A percentile compares a stretch with the other conserved stretches of the same genome.
phyloP scores from a whole-genome alignment of 805 yeast genomes.

The Candida broadrunensis region DNA sequence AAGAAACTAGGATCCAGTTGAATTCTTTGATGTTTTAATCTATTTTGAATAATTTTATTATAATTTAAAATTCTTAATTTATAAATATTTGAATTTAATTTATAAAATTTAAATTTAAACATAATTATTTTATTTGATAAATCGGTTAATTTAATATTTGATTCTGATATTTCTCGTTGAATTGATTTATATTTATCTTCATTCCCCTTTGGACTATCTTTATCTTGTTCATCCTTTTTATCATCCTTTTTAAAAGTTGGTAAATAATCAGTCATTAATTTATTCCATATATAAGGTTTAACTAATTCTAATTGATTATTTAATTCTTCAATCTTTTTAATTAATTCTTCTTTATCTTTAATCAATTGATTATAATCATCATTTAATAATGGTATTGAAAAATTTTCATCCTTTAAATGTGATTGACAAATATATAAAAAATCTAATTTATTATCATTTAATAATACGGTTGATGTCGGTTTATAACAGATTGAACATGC shows the following conservation, averaged over 20 bases:
- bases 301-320: conserved; percentile 21
- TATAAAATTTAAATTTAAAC: conserved; percentile 35
- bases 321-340: conserved; percentile 15
- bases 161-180: conserved; percentile 12
- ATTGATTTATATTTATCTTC: conserved; percentile 14
- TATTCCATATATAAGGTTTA: conserved; percentile 35
- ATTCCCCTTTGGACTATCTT: conserved; percentile 12
- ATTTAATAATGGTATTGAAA: conserved; percentile 39
- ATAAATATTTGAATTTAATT: conserved; percentile 40
- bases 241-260: conserved; percentile 9
- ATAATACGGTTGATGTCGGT: conserved; percentile 43
- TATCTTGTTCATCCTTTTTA: conserved; percentile 19
- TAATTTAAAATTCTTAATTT: conserved; percentile 35
- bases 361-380: conserved; percentile 29
- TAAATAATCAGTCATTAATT: conserved; percentile 15
- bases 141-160: conserved; percentile 16
- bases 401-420: conserved; percentile 47
- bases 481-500: conserved; percentile 53
- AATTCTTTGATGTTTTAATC: conserved; percentile 27
- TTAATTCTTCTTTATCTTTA: conserved; percentile 17
- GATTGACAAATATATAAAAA: conserved; percentile 51
- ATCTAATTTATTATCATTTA: conserved; percentile 45
- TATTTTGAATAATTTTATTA: conserved; percentile 29
- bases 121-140: conserved; percentile 18
- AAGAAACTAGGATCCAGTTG: conserved; percentile 32